phyloP scores from a whole-genome alignment of 306 rosid species.

The Canavalia ensiformis region DNA sequence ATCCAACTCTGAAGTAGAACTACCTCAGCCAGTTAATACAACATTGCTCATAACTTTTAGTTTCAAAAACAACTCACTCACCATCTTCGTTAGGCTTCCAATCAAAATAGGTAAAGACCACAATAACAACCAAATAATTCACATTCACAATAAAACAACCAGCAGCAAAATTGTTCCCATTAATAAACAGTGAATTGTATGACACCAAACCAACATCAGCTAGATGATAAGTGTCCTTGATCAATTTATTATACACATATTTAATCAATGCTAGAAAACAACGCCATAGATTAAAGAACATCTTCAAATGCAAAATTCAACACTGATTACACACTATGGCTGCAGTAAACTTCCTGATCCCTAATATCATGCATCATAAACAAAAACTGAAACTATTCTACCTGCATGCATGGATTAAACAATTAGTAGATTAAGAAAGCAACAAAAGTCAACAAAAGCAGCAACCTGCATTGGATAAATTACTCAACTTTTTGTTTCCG shows the following conservation, averaged over 20 bases:
- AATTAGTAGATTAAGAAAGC: not conserved
- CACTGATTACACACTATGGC: not conserved
- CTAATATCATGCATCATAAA: not conserved
- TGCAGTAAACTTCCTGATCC: not conserved
- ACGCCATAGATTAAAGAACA: not conserved
- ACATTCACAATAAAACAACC: too few relatives aligned
- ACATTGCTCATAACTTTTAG: too few relatives aligned
- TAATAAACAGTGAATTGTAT: not conserved
- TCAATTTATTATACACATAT: not conserved
- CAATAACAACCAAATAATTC: not conserved
- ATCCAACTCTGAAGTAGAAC: too few relatives aligned
- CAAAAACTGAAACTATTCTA: slow-evolving; percentile 12
- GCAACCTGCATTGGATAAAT: not conserved
- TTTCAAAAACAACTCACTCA: too few relatives aligned
- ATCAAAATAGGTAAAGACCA: not conserved
- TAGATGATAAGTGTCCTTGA: not conserved
- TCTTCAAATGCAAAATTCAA: not conserved
- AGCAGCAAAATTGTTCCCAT: not conserved
- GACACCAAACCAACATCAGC: not conserved
- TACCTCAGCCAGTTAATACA: too few relatives aligned
- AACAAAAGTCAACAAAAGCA: not conserved
- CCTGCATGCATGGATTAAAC: not conserved
- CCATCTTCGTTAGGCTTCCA: not conserved
- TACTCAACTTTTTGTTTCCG: too few relatives aligned
- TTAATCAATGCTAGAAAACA: not conserved